A percentile compares a stretch with the other conserved stretches of the same genome.
Evolutionary conservation across 129 eudicot species (phyloP).

Genomic region (Calendula officinalis): DNA sequence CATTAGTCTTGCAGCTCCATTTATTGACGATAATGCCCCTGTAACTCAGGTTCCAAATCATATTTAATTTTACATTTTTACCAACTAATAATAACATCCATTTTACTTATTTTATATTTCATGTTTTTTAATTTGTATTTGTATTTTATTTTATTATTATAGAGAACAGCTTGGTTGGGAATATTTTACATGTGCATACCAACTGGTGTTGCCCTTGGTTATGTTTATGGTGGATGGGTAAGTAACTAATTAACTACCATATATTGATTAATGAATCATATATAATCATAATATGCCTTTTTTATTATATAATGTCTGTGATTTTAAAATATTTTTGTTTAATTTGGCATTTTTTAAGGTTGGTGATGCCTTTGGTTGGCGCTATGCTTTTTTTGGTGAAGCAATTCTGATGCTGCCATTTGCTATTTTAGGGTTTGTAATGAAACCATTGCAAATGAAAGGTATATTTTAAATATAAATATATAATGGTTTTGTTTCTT

Average conservation of each 20-base stretch:
- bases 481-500: neutral
- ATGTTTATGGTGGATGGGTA: conserved; percentile 42
- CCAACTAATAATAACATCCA: conserved; percentile 12
- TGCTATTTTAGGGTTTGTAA: conserved; percentile 79
- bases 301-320: no score
- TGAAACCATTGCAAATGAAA: conserved; percentile 90
- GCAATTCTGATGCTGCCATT: conserved; percentile 81
- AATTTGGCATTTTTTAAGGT: conserved; percentile 26
- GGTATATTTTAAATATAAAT: conserved; percentile 37
- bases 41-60: conserved; percentile 54
- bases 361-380: conserved; percentile 59
- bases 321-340: no score
- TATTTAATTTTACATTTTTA: neutral
- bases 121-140: neutral
- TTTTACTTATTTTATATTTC: neutral
- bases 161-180: conserved; percentile 43
- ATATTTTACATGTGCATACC: conserved; percentile 47
- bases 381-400: conserved; percentile 77
- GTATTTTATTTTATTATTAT: neutral
- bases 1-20: conserved; percentile 98
- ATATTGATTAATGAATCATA: neutral
- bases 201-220: conserved; percentile 40
- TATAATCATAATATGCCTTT: neutral
- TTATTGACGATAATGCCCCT: conserved; percentile 96
- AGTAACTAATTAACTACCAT: conserved; percentile 1